phyloP scores from a whole-genome alignment of 495 filamentous ascomycete species.

The Neurospora discreta region DNA sequence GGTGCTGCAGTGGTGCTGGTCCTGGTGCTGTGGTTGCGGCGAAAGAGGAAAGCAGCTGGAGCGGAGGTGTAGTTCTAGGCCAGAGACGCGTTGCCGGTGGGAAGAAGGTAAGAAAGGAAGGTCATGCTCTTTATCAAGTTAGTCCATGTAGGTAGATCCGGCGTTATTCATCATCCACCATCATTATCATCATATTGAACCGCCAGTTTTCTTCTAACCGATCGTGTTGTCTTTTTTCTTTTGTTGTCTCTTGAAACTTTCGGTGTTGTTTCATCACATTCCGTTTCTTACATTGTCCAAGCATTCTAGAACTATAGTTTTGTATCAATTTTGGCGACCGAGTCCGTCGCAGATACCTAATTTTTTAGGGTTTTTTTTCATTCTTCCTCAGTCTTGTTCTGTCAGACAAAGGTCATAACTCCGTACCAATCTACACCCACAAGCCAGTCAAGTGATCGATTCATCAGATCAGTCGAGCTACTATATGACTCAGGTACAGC shows the following conservation, averaged over 20 bases:
- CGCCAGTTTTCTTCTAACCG: background rate
- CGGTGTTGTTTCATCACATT: constrained; percentile 2
- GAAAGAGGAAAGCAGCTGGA: background rate
- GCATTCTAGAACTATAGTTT: no score
- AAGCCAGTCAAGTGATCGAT: background rate
- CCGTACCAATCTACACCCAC: background rate
- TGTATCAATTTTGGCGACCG: constrained; percentile 6
- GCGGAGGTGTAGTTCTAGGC: background rate
- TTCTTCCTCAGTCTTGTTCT: background rate
- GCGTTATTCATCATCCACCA: background rate
- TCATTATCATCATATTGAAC: background rate
- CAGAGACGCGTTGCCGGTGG: background rate
- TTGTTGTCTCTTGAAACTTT: constrained; percentile 1
- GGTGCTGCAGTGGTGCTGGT: background rate
- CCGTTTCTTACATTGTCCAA: background rate
- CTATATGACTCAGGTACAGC: background rate
- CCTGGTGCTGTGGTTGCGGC: background rate
- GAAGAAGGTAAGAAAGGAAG: background rate
- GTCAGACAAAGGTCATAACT: background rate
- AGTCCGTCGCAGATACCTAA: constrained; percentile 6
- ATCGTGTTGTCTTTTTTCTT: no score
- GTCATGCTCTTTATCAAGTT: background rate
- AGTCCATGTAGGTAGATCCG: background rate
- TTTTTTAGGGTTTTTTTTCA: no score
- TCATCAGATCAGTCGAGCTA: background rate